Conservation (phyloP, 352 stramenopile species). For the Peronospora farinosa region DNA sequence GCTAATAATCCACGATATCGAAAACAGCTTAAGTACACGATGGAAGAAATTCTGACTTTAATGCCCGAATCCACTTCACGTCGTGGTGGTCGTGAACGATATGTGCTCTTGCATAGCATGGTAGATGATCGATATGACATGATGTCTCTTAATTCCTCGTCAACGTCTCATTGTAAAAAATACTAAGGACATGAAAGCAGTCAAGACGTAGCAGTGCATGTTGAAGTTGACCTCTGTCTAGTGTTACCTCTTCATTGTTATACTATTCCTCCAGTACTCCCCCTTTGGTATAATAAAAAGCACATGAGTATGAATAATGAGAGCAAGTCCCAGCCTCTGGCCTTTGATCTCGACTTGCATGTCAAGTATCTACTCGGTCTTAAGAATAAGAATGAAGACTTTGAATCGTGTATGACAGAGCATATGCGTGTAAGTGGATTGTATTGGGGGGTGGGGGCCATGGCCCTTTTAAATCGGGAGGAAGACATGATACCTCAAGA, state of each 20-base stretch:
- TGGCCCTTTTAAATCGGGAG: conserved; percentile 89
- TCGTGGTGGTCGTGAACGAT: conserved; percentile 54
- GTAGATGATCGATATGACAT: conserved; percentile 84
- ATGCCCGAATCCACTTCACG: conserved; percentile 34
- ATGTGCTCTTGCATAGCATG: conserved; percentile 75
- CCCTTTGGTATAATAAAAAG: no score
- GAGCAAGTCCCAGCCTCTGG: conserved; percentile 22
- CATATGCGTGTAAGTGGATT: conserved; percentile 97
- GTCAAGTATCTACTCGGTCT: conserved; percentile 73
- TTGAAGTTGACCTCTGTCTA: conserved; percentile 8
- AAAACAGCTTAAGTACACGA: conserved; percentile 76
- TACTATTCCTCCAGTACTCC: neutral
- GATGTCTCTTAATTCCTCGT: conserved; percentile 63
- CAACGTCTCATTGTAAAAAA: conserved; percentile 34
- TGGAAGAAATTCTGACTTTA: conserved; percentile 64
- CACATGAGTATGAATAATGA: conserved; percentile 3
- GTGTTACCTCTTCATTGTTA: neutral
- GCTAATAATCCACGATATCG: conserved; percentile 63
- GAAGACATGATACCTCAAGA: conserved; percentile 74
- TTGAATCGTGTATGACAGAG: conserved; percentile 92
- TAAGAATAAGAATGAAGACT: conserved; percentile 85
- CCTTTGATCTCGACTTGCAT: conserved; percentile 65
- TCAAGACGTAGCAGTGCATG: neutral
- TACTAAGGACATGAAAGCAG: neutral
- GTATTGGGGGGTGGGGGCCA: conserved; percentile 96